Evolutionary conservation across 306 rosid species (phyloP).

Genomic region (Macrotyloma uniflorum): DNA sequence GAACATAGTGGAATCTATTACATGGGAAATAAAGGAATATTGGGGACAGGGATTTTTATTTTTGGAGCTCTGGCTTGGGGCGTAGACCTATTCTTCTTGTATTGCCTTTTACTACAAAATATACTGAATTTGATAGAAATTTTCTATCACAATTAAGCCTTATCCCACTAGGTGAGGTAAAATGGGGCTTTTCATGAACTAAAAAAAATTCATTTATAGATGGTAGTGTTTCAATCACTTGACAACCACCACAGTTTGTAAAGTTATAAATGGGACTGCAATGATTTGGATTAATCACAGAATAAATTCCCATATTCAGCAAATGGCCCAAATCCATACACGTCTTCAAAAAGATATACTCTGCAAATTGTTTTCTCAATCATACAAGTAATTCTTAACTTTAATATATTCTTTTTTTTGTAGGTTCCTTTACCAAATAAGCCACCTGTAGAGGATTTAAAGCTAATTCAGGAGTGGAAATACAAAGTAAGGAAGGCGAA

Average conservation of each 20-base stretch:
- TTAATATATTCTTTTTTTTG: constrained; percentile 35
- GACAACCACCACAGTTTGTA: neutral
- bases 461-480: constrained; percentile 83
- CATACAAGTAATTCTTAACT: neutral
- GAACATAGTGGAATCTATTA: no score
- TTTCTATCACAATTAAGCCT: neutral
- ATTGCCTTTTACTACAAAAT: neutral
- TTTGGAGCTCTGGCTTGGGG: neutral
- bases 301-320: neutral
- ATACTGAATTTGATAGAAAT: neutral
- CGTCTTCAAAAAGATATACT: neutral
- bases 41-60: neutral
- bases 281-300: neutral
- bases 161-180: neutral
- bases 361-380: neutral
- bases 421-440: constrained; percentile 86
- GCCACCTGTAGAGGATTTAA: constrained; percentile 58
- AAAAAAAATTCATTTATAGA: constrained; percentile 9
- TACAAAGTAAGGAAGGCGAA: constrained; percentile 72
- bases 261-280: neutral
- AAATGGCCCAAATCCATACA: neutral
- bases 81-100: neutral
- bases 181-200: constrained; percentile 6
- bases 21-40: no score
- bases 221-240: constrained; percentile 7